Base-by-base conservation (phyloP, 345 rosid genomes). In the Lagerstroemia speciosa region DNA sequence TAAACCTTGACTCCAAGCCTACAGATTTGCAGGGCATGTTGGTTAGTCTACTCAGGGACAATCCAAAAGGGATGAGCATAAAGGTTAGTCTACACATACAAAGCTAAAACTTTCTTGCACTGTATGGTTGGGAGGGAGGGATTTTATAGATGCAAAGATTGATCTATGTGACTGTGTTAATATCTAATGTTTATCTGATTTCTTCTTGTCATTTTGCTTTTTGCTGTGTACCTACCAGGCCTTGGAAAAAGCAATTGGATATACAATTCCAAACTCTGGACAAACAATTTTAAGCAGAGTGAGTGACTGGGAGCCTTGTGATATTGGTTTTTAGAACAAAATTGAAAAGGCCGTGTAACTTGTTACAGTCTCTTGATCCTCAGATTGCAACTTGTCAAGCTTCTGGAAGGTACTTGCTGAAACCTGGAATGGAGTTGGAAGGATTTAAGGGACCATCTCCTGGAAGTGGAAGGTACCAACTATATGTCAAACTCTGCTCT, bases 321-420 rank as follows among this genome's bases (percentile, higher is more conserved):
- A 69, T 57, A 72, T 72, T 69, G 71, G 33, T 53, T 75, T 57
- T 57, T 40, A 12, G 75, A 65, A 40, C n/a, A 65, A 65, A 40
- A 6, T 4, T 14, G 11, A 40, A 26, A 33, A 27, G 67, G 20
- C 73, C 73, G 41, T 72, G 65, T 72, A 70, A 76, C 63, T 76
- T 72, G 68, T 57, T 71, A 76, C 72, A 81, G 74, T 73, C 43
- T 64, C 40, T 38, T 70, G 29, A 63, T 64, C 17, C 69, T 73
- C 85, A 94, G 99, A 89, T 94, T 76, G 97, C 98, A 61, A 78
- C 62, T 81, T 85, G 74, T 75, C 95, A 87, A 83, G 87, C 92
- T 79, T 85, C 87, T 24, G 96, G 91, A 71, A 83, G 81, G 74
- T 94, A 91, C 83, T 66, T 84, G 80, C 82, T 91, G 86, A 91